A percentile compares a stretch with the other conserved stretches of the same genome.
Evolutionary conservation across 2,329 filamentous ascomycete species (phyloP).

Genomic region (Colletotrichum lentis): DNA sequence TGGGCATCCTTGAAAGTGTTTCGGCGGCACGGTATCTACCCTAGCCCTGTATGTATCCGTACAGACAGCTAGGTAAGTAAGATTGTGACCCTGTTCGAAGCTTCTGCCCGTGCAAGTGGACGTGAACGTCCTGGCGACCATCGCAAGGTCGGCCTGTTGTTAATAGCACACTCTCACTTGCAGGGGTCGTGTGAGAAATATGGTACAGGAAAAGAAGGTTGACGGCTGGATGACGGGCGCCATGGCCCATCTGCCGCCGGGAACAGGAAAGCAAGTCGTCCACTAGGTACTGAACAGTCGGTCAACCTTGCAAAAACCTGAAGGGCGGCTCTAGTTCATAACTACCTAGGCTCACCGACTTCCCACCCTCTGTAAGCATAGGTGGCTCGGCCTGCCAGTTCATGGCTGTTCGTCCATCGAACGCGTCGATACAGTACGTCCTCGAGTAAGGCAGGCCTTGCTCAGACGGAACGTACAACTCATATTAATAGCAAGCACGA

Average conservation of each 20-base stretch:
- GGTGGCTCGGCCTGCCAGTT: neutral
- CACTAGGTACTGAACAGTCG: neutral
- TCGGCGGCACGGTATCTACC: conserved; percentile 9
- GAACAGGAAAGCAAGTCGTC: neutral
- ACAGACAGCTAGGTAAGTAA: no score
- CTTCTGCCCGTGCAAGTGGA: conserved; percentile 4
- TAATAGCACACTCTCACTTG: neutral
- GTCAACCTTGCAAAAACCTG: neutral
- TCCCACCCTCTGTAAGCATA: neutral
- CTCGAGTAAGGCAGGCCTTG: neutral
- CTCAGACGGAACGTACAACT: neutral
- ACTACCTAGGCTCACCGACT: no score
- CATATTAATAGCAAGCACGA: neutral
- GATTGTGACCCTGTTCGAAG: conserved; percentile 25
- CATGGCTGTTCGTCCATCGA: neutral
- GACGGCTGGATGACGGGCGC: conserved; percentile 21
- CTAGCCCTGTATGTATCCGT: no score
- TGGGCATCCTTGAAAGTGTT: conserved; percentile 9
- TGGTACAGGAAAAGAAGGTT: conserved; percentile 11
- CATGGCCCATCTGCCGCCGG: conserved; percentile 5
- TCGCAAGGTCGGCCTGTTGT: conserved; percentile 6
- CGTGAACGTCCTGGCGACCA: neutral
- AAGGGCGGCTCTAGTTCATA: no score
- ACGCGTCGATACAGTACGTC: neutral
- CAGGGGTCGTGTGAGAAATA: conserved; percentile 5